phyloP scores from a whole-genome alignment of 2,329 filamentous ascomycete species.

The Acephala macrosclerotiorum region DNA sequence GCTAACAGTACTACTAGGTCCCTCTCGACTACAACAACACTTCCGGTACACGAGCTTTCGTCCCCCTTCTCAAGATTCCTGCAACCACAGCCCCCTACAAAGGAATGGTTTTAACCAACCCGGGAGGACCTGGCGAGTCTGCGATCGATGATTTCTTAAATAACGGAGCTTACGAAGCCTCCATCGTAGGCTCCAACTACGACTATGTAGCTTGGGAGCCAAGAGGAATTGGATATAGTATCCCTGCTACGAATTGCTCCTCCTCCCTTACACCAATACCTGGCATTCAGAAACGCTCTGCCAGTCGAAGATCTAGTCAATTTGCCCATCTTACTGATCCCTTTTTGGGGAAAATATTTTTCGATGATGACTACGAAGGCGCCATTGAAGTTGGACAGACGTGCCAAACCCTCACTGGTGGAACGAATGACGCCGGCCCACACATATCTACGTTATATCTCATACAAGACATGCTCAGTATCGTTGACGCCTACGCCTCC shows the following conservation, averaged over 20 bases:
- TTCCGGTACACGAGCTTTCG: neutral
- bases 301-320: neutral
- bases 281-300: neutral
- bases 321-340: neutral
- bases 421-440: conserved; percentile 2
- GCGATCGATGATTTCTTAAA: neutral
- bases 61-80: neutral
- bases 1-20: neutral
- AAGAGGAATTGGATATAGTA: neutral
- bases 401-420: neutral
- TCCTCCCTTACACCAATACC: neutral
- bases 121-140: neutral
- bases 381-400: neutral
- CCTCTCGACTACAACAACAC: neutral
- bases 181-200: neutral
- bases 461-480: conserved; percentile 16
- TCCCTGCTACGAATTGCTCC: neutral
- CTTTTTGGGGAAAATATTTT: neutral
- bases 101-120: neutral
- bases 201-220: neutral
- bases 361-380: neutral
- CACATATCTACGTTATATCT: conserved; percentile 12
- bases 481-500: conserved; percentile 15
- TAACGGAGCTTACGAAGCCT: neutral
- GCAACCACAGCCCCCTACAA: neutral